These are phyloP conservation scores for Leishmania martiniquensis DNA, from an alignment of 208 protist species.

Conservation along the genomic window DNA sequence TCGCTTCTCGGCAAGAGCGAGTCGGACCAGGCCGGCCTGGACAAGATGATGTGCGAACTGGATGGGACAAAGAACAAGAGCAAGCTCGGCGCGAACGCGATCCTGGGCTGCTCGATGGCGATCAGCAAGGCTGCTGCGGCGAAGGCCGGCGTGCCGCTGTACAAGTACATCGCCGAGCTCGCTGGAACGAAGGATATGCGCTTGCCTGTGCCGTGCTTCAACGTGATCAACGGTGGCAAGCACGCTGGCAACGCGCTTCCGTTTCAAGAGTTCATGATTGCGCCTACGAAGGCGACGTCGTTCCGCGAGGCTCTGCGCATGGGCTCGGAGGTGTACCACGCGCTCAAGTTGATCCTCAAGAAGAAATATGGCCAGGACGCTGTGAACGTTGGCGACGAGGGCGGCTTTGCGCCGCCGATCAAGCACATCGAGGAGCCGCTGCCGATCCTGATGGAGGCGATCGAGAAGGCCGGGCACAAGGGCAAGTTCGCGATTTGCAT, in stretches of 20 bases:
- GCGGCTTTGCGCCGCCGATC: constrained; percentile 98
- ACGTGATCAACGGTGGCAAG: constrained; percentile 99
- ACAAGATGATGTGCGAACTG: constrained; percentile 95
- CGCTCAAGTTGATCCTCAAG: constrained; percentile 97
- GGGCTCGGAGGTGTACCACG: constrained; percentile 98
- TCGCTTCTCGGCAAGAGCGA: constrained; percentile 94
- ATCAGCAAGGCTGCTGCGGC: constrained; percentile 96
- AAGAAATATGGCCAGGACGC: constrained; percentile 96
- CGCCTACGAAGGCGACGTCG: constrained; percentile 92
- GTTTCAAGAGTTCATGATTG: constrained; percentile 99
- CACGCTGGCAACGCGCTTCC: constrained; percentile 97
- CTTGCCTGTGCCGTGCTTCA: constrained; percentile 97
- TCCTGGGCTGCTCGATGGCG: constrained; percentile 98
- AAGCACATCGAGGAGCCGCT: constrained; percentile 97
- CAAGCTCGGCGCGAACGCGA: constrained; percentile 98
- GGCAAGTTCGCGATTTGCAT: constrained; percentile 98
- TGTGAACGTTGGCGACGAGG: constrained; percentile 98
- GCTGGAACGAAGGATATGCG: constrained; percentile 85
- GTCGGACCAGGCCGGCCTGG: constrained; percentile 91
- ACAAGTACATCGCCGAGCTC: constrained; percentile 95
- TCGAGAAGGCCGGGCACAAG: constrained; percentile 96
- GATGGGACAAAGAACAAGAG: constrained; percentile 98
- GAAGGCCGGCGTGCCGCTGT: constrained; percentile 92
- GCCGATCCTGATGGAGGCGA: constrained; percentile 96
- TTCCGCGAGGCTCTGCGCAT: constrained; percentile 97